A percentile compares a stretch with the other conserved stretches of the same genome.
Evolutionary conservation across 2,329 filamentous ascomycete genomes (phyloP).

Genomic region (Paracamarosporium sp.): DNA sequence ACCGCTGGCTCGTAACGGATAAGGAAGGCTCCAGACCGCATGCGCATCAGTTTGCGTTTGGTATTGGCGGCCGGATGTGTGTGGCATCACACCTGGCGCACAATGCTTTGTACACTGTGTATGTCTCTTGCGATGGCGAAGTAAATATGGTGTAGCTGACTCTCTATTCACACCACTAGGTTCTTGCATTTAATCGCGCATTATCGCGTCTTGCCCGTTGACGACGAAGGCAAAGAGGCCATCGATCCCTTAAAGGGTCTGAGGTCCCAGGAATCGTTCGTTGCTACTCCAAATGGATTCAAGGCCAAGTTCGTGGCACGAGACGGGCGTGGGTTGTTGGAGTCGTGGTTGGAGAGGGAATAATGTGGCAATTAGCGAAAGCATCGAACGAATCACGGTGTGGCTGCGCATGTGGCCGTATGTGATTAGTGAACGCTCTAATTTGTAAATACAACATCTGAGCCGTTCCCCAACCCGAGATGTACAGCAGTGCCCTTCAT

Average conservation of each 20-base stretch:
- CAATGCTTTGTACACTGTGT: not conserved
- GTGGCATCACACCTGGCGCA: not conserved
- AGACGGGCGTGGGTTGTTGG: not conserved
- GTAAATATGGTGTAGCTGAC: too few relatives aligned
- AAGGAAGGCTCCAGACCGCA: not conserved
- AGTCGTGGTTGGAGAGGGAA: not conserved
- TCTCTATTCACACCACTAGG: too few relatives aligned
- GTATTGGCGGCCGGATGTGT: not conserved
- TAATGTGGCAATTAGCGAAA: not conserved
- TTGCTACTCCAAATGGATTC: not conserved
- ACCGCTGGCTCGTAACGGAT: not conserved
- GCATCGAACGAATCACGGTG: not conserved
- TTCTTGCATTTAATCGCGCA: not conserved
- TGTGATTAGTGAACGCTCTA: not conserved
- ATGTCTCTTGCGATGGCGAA: too few relatives aligned
- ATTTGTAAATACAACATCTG: not conserved
- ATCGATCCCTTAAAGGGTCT: not conserved
- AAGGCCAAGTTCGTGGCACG: not conserved
- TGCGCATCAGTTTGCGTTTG: not conserved
- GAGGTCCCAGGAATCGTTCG: not conserved
- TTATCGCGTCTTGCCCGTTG: not conserved
- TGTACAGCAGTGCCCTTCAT: not conserved
- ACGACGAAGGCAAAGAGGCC: not conserved
- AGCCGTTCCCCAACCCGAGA: not conserved
- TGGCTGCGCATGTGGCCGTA: not conserved